phyloP scores from a whole-genome alignment of 192 early-diverging fungal genomes.

The Podila epigama region DNA sequence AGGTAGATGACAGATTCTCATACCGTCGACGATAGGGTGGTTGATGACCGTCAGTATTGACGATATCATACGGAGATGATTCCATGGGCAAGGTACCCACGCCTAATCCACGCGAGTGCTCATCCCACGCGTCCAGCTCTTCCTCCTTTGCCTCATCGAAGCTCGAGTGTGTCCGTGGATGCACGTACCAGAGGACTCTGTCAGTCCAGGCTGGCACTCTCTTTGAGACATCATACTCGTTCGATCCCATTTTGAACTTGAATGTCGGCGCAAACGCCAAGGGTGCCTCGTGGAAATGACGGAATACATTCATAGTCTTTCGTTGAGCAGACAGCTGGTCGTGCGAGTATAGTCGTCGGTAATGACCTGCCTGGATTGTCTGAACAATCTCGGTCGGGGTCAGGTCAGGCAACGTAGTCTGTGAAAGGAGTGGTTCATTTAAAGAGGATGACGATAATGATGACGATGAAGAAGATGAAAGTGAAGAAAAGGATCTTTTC shows the following conservation, averaged over 20 bases:
- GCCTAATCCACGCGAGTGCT: conserved; percentile 29
- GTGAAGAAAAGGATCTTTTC: conserved; percentile 3
- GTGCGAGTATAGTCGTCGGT: conserved; percentile 37
- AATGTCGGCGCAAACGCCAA: conserved; percentile 48
- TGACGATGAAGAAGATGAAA: too few relatives aligned
- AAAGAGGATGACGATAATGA: too few relatives aligned
- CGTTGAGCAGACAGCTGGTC: conserved; percentile 51
- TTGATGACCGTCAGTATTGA: too few relatives aligned
- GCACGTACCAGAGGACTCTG: conserved; percentile 43
- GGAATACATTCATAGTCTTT: conserved; percentile 35
- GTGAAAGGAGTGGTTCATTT: conserved; percentile 25
- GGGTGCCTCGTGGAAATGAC: conserved; percentile 38
- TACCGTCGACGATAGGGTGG: not conserved
- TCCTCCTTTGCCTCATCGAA: conserved; percentile 25
- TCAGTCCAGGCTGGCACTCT: conserved; percentile 49
- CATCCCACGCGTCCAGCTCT: conserved; percentile 45
- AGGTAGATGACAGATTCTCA: not conserved
- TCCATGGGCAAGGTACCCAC: conserved; percentile 17
- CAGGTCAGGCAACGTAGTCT: conserved; percentile 29
- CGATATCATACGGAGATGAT: not conserved
- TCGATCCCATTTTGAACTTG: conserved; percentile 43
- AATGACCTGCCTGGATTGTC: conserved; percentile 14
- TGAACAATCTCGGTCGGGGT: conserved; percentile 36
- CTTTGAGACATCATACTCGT: conserved; percentile 25
- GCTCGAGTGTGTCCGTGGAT: conserved; percentile 18